Evolutionary conservation across 2,329 filamentous ascomycete genomes (phyloP).

Genomic region (Phialophora expanda): DNA sequence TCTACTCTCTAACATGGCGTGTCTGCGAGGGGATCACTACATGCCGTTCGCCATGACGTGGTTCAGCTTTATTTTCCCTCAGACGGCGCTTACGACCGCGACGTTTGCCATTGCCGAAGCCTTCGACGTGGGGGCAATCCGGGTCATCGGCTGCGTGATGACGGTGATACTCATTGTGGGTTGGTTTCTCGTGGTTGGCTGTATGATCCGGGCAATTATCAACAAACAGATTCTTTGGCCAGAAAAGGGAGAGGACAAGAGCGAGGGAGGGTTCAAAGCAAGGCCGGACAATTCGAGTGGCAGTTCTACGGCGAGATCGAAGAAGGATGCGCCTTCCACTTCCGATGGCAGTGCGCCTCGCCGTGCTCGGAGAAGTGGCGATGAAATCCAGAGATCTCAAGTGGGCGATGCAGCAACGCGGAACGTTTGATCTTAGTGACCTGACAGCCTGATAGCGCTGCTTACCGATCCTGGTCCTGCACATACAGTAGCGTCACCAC

Average conservation of each 20-base stretch:
- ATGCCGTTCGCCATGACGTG: conserved; percentile 84
- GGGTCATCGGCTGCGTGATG: conserved; percentile 71
- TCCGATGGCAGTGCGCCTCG: not conserved
- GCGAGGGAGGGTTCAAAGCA: conserved; percentile 60
- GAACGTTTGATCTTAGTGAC: not conserved
- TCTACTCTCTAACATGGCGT: conserved; percentile 59
- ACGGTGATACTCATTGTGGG: conserved; percentile 68
- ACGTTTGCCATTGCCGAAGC: conserved; percentile 73
- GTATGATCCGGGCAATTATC: conserved; percentile 73
- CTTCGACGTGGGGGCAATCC: conserved; percentile 64
- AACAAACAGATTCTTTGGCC: conserved; percentile 76
- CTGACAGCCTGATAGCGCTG: too few relatives aligned
- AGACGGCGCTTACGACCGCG: conserved; percentile 74
- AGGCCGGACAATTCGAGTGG: conserved; percentile 3
- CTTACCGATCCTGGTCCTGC: too few relatives aligned
- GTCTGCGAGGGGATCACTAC: conserved; percentile 43
- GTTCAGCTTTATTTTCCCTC: conserved; percentile 83
- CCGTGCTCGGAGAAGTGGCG: not conserved
- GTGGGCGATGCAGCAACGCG: not conserved
- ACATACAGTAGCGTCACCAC: too few relatives aligned
- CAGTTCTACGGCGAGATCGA: not conserved
- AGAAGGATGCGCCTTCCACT: not conserved
- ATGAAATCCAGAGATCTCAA: not conserved
- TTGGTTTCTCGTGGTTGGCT: conserved; percentile 70
- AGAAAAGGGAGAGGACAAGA: conserved; percentile 68